A percentile compares a stretch with the other conserved stretches of the same genome.
phyloP scores from a whole-genome alignment of 306 rosid genomes.

The Rosa rugosa region DNA sequence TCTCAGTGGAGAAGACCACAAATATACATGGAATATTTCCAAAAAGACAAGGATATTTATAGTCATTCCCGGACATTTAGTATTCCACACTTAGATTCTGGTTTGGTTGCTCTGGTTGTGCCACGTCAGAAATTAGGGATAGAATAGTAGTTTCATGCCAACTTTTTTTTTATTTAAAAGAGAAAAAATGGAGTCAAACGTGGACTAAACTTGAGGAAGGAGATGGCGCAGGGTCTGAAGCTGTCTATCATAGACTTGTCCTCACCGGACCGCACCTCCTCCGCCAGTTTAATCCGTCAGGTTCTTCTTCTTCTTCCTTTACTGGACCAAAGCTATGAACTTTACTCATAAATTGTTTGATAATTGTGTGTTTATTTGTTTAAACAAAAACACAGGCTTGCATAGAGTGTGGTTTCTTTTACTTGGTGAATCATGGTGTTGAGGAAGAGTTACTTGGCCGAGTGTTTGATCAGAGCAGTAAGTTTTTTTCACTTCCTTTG shows the following conservation, averaged over 20 bases:
- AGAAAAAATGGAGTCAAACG: too few species aligned
- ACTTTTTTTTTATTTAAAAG: not conserved
- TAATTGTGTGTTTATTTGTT: too few species aligned
- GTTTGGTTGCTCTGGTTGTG: not conserved
- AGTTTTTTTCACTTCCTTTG: slow-evolving; percentile 62
- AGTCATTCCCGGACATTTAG: not conserved
- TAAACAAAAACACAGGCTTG: slow-evolving; percentile 51
- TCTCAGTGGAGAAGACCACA: not conserved
- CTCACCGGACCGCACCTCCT: slow-evolving; percentile 53
- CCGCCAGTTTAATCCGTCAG: slow-evolving; percentile 60
- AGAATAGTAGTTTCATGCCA: fast-evolving
- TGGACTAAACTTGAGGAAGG: not conserved
- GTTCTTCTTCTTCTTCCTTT: slow-evolving; percentile 25
- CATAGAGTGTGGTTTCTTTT: slow-evolving; percentile 72
- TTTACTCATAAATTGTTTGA: not conserved
- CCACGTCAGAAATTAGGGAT: not conserved
- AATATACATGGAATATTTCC: not conserved
- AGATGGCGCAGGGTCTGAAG: slow-evolving; percentile 35
- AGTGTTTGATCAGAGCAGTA: slow-evolving; percentile 48
- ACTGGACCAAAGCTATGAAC: not conserved
- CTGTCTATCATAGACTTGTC: slow-evolving; percentile 73
- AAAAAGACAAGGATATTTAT: not conserved
- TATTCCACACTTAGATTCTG: not conserved
- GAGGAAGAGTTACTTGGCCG: slow-evolving; percentile 40
- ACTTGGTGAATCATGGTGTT: slow-evolving; percentile 78